These are phyloP conservation scores for Ceratobasidium sp. DNA, from an alignment of 1,284 basidiomycete genomes.

Conservation along the genomic window DNA sequence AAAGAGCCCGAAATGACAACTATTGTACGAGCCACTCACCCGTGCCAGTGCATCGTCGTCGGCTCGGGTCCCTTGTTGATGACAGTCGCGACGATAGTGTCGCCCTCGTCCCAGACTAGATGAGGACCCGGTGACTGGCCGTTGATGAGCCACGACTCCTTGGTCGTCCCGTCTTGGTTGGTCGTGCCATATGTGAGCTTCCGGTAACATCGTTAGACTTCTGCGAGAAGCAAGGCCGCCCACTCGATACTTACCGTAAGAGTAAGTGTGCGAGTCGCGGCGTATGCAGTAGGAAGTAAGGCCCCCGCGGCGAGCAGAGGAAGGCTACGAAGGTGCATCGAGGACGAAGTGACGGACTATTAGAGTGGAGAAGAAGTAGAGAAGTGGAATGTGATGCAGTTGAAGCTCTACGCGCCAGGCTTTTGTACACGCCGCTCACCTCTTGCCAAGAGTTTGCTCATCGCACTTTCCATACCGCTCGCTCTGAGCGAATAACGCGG, in stretches of 20 bases:
- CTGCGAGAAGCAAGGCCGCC: not conserved
- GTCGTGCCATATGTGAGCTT: constrained; percentile 19
- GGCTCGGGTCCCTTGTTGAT: constrained; percentile 31
- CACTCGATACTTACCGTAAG: not conserved
- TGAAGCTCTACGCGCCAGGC: not conserved
- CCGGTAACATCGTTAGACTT: not conserved
- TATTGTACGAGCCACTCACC: not conserved
- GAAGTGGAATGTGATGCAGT: not conserved
- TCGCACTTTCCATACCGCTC: not conserved
- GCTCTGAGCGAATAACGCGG: constrained; percentile 21
- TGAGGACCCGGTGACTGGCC: constrained; percentile 42
- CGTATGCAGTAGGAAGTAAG: constrained; percentile 11
- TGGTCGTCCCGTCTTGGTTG: constrained; percentile 16
- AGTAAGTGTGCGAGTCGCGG: not conserved
- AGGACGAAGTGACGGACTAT: too few species aligned
- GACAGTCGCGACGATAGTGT: constrained; percentile 35
- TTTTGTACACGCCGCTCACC: constrained; percentile 1
- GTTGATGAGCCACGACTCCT: constrained; percentile 38
- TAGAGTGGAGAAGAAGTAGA: not conserved
- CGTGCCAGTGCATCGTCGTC: constrained; percentile 35
- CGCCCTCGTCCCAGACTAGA: constrained; percentile 39
- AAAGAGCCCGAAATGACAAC: not conserved
- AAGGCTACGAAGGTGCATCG: constrained; percentile 19
- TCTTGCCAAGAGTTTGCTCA: not conserved
- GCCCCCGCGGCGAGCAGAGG: constrained; percentile 26